Evolutionary conservation across 345 rosid genomes (phyloP), one percentile per base, ranked within the genome.

Genomic region (Brassica juncea): DNA sequence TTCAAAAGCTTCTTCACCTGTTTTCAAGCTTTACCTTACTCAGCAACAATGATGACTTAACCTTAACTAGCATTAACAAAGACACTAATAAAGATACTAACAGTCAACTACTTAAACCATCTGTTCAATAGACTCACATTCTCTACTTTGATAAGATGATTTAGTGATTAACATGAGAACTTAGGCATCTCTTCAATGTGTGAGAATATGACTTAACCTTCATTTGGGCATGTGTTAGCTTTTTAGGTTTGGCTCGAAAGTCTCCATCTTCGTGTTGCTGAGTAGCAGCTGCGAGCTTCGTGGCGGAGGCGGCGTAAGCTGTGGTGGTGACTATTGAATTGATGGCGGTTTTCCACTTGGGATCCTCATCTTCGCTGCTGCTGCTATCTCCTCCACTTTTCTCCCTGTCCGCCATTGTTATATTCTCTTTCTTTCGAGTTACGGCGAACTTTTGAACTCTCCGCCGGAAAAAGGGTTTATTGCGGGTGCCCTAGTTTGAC

Each of bases 1-100:
- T 93, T 90, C 89, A 95, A 84, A 82, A 89, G 82, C 79, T 89
- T 90, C 77, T 89, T 92, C 31, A 91, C 97, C 98, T 95, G 96
- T 79, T 71, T 23, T 0, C 63, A 69, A 15, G 8, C 79, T 74
- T 34, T 49, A 11, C 44, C 66, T 34, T 37, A 49, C 8, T 74
- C 67, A 80, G 27, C 34, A 37, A 71, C 68, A 61, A 15, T n/a
- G 32, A 59, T 58, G 7, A 42, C 0, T 60, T 44, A 61, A 16
- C 63, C 63, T 32, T 61, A 69, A 49, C 70, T 16, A 27, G 11
- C 62, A 61, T 21, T 55, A 77, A 63, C 16, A 14, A n/a, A 52
- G 21, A 47, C 21, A n/a, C 7, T 14, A 15, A 52, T 5, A 52
- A 52, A 54, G 19, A 16, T 2, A 54, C 21, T 12, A 15, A 52